Percentiles rank a stretch among this genome's conserved stretches.
phyloP scores from a whole-genome alignment of 192 early-diverging fungal species.

The Coemansia sp. region DNA sequence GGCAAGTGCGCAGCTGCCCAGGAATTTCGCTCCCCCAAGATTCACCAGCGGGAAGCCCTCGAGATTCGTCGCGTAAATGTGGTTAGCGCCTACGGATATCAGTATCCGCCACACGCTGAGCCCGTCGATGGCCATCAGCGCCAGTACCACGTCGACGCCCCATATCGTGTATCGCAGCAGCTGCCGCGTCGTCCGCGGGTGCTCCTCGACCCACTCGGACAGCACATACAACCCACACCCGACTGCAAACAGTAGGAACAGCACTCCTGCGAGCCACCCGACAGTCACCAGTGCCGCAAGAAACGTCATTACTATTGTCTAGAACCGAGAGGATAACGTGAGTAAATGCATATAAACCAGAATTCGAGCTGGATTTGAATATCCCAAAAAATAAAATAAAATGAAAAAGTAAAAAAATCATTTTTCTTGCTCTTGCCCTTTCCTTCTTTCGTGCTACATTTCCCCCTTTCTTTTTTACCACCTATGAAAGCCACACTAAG shows the following conservation, averaged over 20 bases:
- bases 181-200: constrained; percentile 33
- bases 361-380: background rate
- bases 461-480: background rate
- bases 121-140: constrained; percentile 76
- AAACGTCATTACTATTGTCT: constrained; percentile 14
- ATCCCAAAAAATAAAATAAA: background rate
- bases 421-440: background rate
- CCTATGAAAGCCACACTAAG: background rate
- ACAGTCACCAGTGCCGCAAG: constrained; percentile 20
- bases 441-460: background rate
- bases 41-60: constrained; percentile 80
- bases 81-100: constrained; percentile 75
- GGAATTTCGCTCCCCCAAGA: constrained; percentile 68
- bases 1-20: constrained; percentile 79
- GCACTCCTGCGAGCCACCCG: constrained; percentile 24
- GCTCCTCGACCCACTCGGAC: constrained; percentile 53
- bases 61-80: constrained; percentile 78
- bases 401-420: background rate
- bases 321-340: background rate
- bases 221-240: constrained; percentile 48
- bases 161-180: constrained; percentile 38
- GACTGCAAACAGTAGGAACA: constrained; percentile 42
- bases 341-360: too few species aligned
- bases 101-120: constrained; percentile 67
- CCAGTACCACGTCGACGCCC: constrained; percentile 66